Evolutionary conservation across 768 basidiomycete genomes (phyloP), one percentile per base, ranked within the genome.

Genomic region (Pluteus cervinus): DNA sequence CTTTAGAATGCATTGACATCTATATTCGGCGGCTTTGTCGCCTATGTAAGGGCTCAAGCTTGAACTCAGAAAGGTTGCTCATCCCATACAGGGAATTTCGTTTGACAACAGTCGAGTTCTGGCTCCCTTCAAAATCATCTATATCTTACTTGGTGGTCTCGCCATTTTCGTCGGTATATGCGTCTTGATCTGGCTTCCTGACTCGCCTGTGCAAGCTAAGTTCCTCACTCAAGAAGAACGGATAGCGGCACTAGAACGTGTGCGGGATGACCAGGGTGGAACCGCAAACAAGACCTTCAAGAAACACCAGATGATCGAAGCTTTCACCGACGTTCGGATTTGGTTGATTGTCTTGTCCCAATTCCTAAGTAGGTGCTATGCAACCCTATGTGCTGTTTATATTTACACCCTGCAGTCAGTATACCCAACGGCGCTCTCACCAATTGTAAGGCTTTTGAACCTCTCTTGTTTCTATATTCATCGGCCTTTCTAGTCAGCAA

Each of bases 211-310:
- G 3, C 71, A 73, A 44, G 79, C 80, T 1, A 56, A 48, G 4
- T 68, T 76, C 49, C 60, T 81, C 11, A 75, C 68, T 0, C 64
- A 61, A 37, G 73, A 79, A 47, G 79, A 83, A 44, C 65, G 76
- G 4, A 68, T 81, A 29, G 76, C 79, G 26, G 76, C 68, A 2
- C 54, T 81, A 23, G 81, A 82, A 51, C 70, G 81, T 26, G 76
- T 83, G 7, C 72, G 76, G n/a, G 66, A 79, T 41, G 78, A 80
- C 43, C 72, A 77, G 43, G 75, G 75, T 29, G 81, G 80, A 1
- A 79, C 72, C 1, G 68, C 70, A 47, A 80, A 80, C 56, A 75
- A 73, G 57, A 65, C 56, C 4, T 55, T 76, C 50, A 81, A 83
- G 62, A 69, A 57, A 50, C 65, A 73, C 10, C 79, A 81, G 49